Conservation (phyloP, 345 rosid genomes). For the Lepidium africanum region DNA sequence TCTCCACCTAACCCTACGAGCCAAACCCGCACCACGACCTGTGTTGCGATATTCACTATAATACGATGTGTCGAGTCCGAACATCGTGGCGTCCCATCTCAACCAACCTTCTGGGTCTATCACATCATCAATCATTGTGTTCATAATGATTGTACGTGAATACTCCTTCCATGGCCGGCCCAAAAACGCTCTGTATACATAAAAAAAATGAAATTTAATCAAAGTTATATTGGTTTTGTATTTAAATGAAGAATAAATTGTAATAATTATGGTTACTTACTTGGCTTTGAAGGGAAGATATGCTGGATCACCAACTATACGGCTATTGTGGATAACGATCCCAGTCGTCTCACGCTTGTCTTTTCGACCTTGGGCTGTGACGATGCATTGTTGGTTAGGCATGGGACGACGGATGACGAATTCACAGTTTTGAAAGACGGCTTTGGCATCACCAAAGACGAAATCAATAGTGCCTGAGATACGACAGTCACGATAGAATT, state of each 20-base stretch:
- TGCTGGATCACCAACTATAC: conserved; percentile 33
- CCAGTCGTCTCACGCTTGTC: conserved; percentile 39
- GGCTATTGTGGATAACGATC: conserved; percentile 57
- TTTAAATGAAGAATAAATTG: background rate
- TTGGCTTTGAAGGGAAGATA: conserved; percentile 33
- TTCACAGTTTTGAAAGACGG: conserved; percentile 65
- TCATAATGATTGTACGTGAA: conserved; percentile 55
- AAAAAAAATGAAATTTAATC: background rate
- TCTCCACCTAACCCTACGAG: conserved; percentile 48
- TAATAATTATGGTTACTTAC: conserved; percentile 15
- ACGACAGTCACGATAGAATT: conserved; percentile 65
- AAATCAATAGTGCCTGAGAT: conserved; percentile 66
- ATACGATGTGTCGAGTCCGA: conserved; percentile 42
- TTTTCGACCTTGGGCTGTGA: conserved; percentile 66
- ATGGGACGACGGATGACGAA: conserved; percentile 51
- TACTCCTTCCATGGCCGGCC: conserved; percentile 70
- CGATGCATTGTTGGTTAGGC: conserved; percentile 39
- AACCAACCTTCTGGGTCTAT: conserved; percentile 65
- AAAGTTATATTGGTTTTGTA: background rate
- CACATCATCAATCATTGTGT: conserved; percentile 42
- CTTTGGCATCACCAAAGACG: conserved; percentile 52
- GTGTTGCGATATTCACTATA: conserved; percentile 49
- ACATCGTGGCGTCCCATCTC: conserved; percentile 41
- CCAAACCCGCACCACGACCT: conserved; percentile 51
- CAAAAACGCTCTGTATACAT: conserved; percentile 34